phyloP scores from a whole-genome alignment of 768 basidiomycete species.

The Boletellus ananiceps region DNA sequence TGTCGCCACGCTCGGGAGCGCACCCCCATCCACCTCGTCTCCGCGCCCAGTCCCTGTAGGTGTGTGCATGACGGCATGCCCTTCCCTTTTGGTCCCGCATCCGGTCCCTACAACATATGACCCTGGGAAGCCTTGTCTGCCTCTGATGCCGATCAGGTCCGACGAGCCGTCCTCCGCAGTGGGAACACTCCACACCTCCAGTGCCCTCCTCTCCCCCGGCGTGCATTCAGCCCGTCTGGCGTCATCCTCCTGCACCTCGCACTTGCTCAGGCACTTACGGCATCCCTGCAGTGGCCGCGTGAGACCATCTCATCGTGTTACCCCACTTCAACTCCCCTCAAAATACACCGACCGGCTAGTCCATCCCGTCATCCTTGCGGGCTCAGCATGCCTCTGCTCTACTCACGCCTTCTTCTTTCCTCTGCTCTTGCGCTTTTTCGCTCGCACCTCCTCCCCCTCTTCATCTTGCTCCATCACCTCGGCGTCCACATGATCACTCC shows the following conservation, averaged over 20 bases:
- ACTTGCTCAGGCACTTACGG: slow-evolving; percentile 16
- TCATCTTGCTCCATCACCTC: slow-evolving; percentile 10
- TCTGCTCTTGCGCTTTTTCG: slow-evolving; percentile 20
- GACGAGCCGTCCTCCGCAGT: neutral
- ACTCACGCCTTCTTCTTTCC: slow-evolving; percentile 17
- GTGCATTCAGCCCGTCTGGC: too few relatives aligned
- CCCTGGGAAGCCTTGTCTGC: slow-evolving; percentile 7
- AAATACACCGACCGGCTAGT: too few relatives aligned
- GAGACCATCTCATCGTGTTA: slow-evolving; percentile 2
- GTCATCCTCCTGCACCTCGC: neutral
- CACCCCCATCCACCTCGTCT: too few relatives aligned
- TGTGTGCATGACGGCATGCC: too few relatives aligned
- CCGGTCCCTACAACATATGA: neutral
- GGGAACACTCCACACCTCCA: slow-evolving; percentile 5
- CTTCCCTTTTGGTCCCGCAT: too few relatives aligned
- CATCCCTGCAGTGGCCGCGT: slow-evolving; percentile 9
- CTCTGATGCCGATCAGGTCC: neutral
- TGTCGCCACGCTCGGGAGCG: too few relatives aligned
- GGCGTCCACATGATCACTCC: slow-evolving; percentile 1
- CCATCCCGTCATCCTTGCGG: too few relatives aligned
- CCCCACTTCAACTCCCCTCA: too few relatives aligned
- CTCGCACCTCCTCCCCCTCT: slow-evolving; percentile 7
- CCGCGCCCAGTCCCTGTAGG: too few relatives aligned
- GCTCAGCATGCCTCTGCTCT: neutral
- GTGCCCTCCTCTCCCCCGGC: too few relatives aligned